phyloP scores from a whole-genome alignment of 2,329 filamentous ascomycete species.

The Alternaria angustiovoidea region DNA sequence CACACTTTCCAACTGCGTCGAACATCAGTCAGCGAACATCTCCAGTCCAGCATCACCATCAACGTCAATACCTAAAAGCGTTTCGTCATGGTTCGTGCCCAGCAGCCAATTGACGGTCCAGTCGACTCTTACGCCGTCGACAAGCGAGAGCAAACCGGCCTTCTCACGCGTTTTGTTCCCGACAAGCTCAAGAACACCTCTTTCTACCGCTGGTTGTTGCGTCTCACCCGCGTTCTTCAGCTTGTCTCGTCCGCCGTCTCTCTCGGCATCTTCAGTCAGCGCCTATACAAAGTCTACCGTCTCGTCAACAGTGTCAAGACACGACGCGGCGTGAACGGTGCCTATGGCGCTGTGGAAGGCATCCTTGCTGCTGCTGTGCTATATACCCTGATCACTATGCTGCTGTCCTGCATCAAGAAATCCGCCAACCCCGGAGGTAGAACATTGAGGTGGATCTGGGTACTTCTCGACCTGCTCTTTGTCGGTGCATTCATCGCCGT shows the following conservation, averaged over 20 bases:
- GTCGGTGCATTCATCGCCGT: conserved; percentile 57
- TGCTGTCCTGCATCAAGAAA: conserved; percentile 48
- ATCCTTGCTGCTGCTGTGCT: conserved; percentile 56
- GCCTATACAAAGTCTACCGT: conserved; percentile 53
- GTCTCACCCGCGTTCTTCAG: conserved; percentile 53
- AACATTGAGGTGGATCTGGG: conserved; percentile 51
- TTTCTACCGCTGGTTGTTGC: conserved; percentile 44
- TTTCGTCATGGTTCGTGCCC: conserved; percentile 16
- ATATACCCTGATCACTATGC: conserved; percentile 53
- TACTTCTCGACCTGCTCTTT: conserved; percentile 48
- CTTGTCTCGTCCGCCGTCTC: conserved; percentile 56
- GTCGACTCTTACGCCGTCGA: conserved; percentile 23
- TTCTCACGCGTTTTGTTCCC: conserved; percentile 44
- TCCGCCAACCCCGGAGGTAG: conserved; percentile 39
- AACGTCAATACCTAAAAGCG: neutral
- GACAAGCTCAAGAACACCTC: conserved; percentile 28
- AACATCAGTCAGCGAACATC: neutral
- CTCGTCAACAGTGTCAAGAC: conserved; percentile 46
- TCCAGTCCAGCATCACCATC: neutral
- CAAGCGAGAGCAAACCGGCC: conserved; percentile 35
- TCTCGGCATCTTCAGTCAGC: conserved; percentile 55
- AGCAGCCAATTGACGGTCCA: conserved; percentile 22
- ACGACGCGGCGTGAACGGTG: conserved; percentile 36
- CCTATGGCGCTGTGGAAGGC: conserved; percentile 55
- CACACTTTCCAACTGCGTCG: neutral